These are phyloP conservation scores for Tetraselmis chui DNA, from an alignment of 139 green algal genomes.

Conservation along the genomic window DNA sequence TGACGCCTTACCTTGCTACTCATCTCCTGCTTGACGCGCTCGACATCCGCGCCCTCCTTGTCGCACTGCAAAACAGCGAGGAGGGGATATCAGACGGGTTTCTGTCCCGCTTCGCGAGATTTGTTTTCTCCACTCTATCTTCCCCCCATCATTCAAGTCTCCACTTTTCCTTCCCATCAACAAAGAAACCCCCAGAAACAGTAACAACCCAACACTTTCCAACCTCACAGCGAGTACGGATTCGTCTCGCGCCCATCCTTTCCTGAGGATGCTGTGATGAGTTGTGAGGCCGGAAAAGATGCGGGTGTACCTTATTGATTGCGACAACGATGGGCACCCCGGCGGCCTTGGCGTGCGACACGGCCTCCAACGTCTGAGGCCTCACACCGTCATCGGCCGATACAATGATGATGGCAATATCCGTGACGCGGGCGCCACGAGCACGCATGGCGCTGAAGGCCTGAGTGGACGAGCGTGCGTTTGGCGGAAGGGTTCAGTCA, in stretches of 20 bases:
- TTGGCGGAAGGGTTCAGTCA: no score
- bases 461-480: slow-evolving; percentile 25
- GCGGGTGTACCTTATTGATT: slow-evolving; percentile 67
- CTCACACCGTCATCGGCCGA: slow-evolving; percentile 94
- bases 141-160: no score
- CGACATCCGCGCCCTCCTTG: slow-evolving; percentile 83
- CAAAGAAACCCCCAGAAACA: no score
- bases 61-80: slow-evolving; percentile 56
- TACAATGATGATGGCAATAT: slow-evolving; percentile 96
- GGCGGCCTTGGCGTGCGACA: slow-evolving; percentile 84
- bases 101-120: no score
- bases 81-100: no score
- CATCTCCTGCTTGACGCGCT: slow-evolving; percentile 69
- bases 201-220: no score
- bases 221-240: no score
- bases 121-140: no score
- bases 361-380: slow-evolving; percentile 92
- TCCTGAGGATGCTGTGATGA: no score
- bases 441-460: slow-evolving; percentile 97
- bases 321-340: slow-evolving; percentile 82
- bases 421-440: slow-evolving; percentile 81
- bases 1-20: no score
- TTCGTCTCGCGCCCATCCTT: no score
- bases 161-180: no score
- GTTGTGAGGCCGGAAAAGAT: background rate